These are phyloP conservation scores for Fonsecaea nubica DNA, from an alignment of 2,329 filamentous ascomycete species.

Conservation along the genomic window DNA sequence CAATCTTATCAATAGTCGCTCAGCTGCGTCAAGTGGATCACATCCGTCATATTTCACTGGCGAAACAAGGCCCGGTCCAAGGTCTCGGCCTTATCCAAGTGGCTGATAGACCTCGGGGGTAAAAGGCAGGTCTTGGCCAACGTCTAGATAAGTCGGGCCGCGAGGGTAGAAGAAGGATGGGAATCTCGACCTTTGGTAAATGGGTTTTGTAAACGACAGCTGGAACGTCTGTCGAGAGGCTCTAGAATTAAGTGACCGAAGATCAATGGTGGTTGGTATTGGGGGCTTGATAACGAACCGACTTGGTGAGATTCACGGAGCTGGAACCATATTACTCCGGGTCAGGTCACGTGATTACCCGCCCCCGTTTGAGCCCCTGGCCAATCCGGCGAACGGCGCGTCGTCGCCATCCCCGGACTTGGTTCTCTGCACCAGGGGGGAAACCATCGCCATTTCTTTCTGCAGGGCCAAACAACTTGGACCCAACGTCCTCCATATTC, in stretches of 20 bases:
- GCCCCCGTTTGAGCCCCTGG: slow-evolving; percentile 1
- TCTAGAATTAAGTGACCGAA: not conserved
- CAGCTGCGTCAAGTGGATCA: slow-evolving; percentile 1
- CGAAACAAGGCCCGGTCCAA: slow-evolving; percentile 16
- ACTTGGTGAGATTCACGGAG: not conserved
- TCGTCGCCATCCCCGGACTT: slow-evolving; percentile 6
- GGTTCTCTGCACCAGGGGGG: slow-evolving; percentile 13
- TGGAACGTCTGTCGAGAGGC: not conserved
- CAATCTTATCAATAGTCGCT: slow-evolving; percentile 11
- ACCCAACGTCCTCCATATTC: slow-evolving; percentile 15
- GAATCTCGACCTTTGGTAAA: not conserved
- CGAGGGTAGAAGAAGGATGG: not conserved
- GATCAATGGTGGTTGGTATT: not conserved
- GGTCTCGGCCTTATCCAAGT: not conserved
- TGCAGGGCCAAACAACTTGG: slow-evolving; percentile 13
- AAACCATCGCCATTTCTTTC: slow-evolving; percentile 15
- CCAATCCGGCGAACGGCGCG: slow-evolving; percentile 13
- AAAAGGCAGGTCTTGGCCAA: not conserved
- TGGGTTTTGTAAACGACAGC: not conserved
- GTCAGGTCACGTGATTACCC: not conserved
- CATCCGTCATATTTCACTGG: slow-evolving; percentile 16
- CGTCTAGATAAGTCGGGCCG: not conserved
- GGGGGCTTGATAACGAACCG: not conserved
- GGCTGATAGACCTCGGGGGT: not conserved
- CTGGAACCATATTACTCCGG: slow-evolving; percentile 18